phyloP scores from a whole-genome alignment of 2,329 filamentous ascomycete genomes.

The Aspergillaceae sp. region DNA sequence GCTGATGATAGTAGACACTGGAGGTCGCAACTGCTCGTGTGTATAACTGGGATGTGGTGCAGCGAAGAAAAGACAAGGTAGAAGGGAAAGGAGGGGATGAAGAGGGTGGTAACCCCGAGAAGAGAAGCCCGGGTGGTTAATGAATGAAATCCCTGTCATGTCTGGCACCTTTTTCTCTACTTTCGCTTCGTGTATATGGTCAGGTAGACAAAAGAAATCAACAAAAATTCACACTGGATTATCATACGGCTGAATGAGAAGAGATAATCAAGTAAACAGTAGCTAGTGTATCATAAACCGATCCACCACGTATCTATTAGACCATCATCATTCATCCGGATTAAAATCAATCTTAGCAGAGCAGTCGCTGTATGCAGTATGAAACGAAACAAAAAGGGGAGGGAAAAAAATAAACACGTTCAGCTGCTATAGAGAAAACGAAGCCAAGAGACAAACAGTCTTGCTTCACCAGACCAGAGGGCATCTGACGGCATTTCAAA shows the following conservation, averaged over 20 bases:
- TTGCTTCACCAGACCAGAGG: too few species aligned
- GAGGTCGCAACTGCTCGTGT: conserved; percentile 93
- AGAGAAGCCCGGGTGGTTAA: conserved; percentile 13
- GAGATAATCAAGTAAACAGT: too few species aligned
- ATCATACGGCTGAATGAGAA: too few species aligned
- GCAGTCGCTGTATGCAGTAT: conserved; percentile 2
- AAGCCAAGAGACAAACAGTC: neutral
- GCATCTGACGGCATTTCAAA: too few species aligned
- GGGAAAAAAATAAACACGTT: neutral
- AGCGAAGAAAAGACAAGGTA: conserved; percentile 82
- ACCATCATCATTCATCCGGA: neutral
- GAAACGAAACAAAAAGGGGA: neutral
- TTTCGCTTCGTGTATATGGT: too few species aligned
- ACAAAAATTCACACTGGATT: too few species aligned
- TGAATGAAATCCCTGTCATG: too few species aligned
- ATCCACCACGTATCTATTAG: too few species aligned
- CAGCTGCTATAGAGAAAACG: neutral
- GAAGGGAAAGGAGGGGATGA: conserved; percentile 40
- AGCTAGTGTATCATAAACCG: too few species aligned
- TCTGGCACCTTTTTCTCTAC: too few species aligned
- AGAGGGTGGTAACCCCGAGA: conserved; percentile 38
- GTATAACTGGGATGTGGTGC: conserved; percentile 99
- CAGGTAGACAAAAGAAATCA: too few species aligned
- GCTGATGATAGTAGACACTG: conserved; percentile 61
- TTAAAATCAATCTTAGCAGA: neutral